phyloP scores from a whole-genome alignment of 768 basidiomycete species.

The Termitomyces sp. region DNA sequence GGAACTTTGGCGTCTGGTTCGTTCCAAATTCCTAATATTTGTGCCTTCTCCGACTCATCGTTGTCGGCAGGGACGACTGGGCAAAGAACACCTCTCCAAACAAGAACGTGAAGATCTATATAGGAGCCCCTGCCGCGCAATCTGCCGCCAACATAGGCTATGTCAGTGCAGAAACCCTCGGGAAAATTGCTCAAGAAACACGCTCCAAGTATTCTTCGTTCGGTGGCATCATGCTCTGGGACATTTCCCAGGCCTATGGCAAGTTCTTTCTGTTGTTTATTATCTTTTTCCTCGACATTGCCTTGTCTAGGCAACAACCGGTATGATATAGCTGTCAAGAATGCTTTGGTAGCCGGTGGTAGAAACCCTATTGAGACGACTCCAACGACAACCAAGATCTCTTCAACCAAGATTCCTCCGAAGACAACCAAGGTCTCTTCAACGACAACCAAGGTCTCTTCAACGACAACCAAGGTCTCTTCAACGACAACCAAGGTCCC shows the following conservation, averaged over 20 bases:
- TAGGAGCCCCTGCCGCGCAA: slow-evolving; percentile 55
- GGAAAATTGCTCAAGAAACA: slow-evolving; percentile 41
- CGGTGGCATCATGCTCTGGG: slow-evolving; percentile 58
- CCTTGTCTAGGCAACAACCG: slow-evolving; percentile 41
- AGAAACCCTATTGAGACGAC: not conserved
- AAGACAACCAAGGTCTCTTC: not conserved
- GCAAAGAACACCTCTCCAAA: slow-evolving; percentile 53
- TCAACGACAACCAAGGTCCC: not conserved
- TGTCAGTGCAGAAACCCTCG: slow-evolving; percentile 40
- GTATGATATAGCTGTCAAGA: slow-evolving; percentile 59
- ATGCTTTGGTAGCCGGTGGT: slow-evolving; percentile 47
- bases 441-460: not conserved
- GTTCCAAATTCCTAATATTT: not conserved
- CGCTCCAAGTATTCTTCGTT: slow-evolving; percentile 56
- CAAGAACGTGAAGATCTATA: slow-evolving; percentile 55
- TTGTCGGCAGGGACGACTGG: slow-evolving; percentile 51
- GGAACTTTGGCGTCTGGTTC: slow-evolving; percentile 55
- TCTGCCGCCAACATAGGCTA: slow-evolving; percentile 55
- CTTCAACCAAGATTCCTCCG: no score
- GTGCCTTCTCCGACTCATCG: not conserved
- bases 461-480: not conserved
- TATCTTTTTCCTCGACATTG: not conserved
- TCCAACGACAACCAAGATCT: not conserved
- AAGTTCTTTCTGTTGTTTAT: slow-evolving; percentile 16
- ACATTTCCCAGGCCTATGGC: slow-evolving; percentile 42